Evolutionary conservation across 1,284 basidiomycete genomes (phyloP).

Genomic region (Fomitopsis pinicola): DNA sequence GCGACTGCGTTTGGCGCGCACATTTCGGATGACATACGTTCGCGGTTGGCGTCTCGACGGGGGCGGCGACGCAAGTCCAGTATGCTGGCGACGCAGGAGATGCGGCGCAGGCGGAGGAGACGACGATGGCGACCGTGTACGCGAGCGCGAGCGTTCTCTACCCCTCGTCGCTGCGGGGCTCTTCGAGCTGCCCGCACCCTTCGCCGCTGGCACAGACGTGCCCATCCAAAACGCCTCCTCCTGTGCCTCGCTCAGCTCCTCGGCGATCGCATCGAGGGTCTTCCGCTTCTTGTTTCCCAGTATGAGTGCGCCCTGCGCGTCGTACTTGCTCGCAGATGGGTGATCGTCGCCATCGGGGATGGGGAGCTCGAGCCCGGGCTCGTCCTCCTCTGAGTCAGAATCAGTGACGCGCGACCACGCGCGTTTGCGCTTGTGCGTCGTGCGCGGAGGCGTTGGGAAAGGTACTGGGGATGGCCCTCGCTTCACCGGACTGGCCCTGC

Average conservation of each 20-base stretch:
- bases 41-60: constrained; percentile 28
- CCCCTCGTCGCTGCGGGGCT: constrained; percentile 3
- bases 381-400: constrained; percentile 30
- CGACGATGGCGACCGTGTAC: constrained; percentile 27
- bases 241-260: constrained; percentile 26
- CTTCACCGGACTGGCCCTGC: constrained; percentile 7
- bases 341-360: constrained; percentile 12
- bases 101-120: constrained; percentile 23
- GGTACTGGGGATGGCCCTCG: constrained; percentile 23
- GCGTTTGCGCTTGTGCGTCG: constrained; percentile 31
- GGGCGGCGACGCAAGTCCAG: constrained; percentile 31
- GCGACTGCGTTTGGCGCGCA: background rate
- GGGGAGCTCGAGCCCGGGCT: constrained; percentile 12
- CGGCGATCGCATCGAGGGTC: constrained; percentile 29
- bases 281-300: constrained; percentile 28
- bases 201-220: constrained; percentile 5
- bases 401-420: constrained; percentile 29
- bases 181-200: constrained; percentile 1
- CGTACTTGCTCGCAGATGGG: constrained; percentile 8
- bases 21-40: background rate
- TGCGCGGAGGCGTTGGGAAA: constrained; percentile 33
- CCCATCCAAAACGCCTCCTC: constrained; percentile 34
- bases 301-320: constrained; percentile 14
- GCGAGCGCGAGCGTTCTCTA: constrained; percentile 15
- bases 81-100: constrained; percentile 21